Percentiles rank a stretch among this genome's conserved stretches.
Evolutionary conservation across 768 basidiomycete species (phyloP).

Genomic region (Boletus sp.): DNA sequence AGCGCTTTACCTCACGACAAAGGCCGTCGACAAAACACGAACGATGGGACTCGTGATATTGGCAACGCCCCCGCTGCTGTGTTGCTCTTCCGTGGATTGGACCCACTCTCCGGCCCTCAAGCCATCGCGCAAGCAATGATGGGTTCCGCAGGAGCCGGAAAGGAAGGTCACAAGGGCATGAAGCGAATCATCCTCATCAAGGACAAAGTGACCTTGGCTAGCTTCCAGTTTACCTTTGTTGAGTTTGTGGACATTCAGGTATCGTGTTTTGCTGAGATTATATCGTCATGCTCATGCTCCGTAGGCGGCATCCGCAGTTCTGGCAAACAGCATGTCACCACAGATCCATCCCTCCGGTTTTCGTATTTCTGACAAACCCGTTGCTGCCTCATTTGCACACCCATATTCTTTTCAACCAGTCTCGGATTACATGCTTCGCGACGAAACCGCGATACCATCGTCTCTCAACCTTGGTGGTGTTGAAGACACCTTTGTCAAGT

Average conservation of each 20-base stretch:
- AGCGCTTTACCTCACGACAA: slow-evolving; percentile 73
- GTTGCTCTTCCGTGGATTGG: slow-evolving; percentile 87
- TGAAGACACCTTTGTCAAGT: slow-evolving; percentile 74
- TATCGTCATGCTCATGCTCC: slow-evolving; percentile 9
- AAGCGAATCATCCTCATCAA: slow-evolving; percentile 85
- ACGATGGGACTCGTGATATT: slow-evolving; percentile 96
- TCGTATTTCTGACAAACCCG: slow-evolving; percentile 83
- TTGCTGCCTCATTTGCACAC: slow-evolving; percentile 92
- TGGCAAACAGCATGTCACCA: slow-evolving; percentile 86
- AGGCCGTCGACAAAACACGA: slow-evolving; percentile 64
- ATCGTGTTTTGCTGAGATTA: slow-evolving; percentile 8
- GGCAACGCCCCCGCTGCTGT: slow-evolving; percentile 82
- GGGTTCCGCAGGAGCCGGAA: slow-evolving; percentile 72
- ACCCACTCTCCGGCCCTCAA: slow-evolving; percentile 82
- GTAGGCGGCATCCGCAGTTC: slow-evolving; percentile 78
- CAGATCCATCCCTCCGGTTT: slow-evolving; percentile 91
- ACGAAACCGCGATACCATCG: slow-evolving; percentile 73
- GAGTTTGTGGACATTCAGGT: slow-evolving; percentile 88
- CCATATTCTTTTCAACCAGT: slow-evolving; percentile 86
- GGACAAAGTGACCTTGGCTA: slow-evolving; percentile 82
- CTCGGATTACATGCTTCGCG: slow-evolving; percentile 68
- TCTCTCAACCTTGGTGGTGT: slow-evolving; percentile 67
- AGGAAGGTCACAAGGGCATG: slow-evolving; percentile 84
- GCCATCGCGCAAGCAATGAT: slow-evolving; percentile 85
- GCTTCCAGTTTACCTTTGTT: slow-evolving; percentile 93